Evolutionary conservation across 1,139 yeast species (phyloP).

Genomic region (Suhomyces maxii): DNA sequence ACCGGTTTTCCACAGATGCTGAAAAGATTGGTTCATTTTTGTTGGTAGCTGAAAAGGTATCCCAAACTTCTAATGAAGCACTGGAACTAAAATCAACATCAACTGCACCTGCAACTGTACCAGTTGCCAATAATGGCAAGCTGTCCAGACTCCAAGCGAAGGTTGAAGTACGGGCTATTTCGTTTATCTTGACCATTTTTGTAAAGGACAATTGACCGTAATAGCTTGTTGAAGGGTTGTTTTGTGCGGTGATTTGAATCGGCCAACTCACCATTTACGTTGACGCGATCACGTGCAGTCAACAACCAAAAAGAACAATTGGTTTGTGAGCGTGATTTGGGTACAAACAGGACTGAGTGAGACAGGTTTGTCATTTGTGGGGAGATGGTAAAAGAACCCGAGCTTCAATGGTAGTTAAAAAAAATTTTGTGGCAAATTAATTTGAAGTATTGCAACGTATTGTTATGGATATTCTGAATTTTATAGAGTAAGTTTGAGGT

Average conservation of each 20-base stretch:
- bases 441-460: no score
- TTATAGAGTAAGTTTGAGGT: no score
- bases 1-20: conserved; percentile 58
- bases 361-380: no score
- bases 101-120: conserved; percentile 93
- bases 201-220: background rate
- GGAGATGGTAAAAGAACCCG: no score
- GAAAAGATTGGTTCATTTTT: conserved; percentile 49
- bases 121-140: conserved; percentile 79
- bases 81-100: conserved; percentile 83
- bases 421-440: no score
- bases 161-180: conserved; percentile 82
- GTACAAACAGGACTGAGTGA: no score
- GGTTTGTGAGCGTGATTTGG: no score
- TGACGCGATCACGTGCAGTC: conserved; percentile 7
- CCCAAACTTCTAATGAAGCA: conserved; percentile 78
- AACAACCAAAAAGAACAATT: background rate
- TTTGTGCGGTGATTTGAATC: conserved; percentile 4
- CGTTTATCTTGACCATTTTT: conserved; percentile 81
- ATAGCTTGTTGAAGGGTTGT: background rate
- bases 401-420: no score
- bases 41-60: conserved; percentile 51
- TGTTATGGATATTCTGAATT: no score
- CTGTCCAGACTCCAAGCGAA: conserved; percentile 91
- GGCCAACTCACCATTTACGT: conserved; percentile 9